Base-by-base conservation (phyloP, 805 yeast genomes). In the Ogataea angusta region DNA sequence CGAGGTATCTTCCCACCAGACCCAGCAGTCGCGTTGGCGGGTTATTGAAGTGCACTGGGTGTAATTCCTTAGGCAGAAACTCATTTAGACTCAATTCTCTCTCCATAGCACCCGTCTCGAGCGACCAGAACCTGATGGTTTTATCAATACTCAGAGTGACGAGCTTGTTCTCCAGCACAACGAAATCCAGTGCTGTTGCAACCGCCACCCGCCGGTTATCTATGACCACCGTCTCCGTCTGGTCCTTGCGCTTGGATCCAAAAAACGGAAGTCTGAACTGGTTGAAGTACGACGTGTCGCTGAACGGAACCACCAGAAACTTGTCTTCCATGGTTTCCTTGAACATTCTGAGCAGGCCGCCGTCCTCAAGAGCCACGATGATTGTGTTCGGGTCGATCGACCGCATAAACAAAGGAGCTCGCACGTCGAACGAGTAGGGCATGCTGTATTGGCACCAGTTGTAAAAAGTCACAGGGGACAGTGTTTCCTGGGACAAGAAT, bases 361-460 rank as follows among this genome's bases (percentile, higher is more conserved):
- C 96, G 62, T 90, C 95, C 31, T 72, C 70, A 35, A 89, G 66
- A 4, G 87, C 69, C 0, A 83, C 77, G 3, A 88, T 57, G 7
- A 79, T 55, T 32, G 72, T 69, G 3, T 56, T 52, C 0, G 63
- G 46, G 23, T 75, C 70, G 12, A 80, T 60, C 1, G 82, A 59
- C 36, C 69, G 46, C 45, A 84, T 51, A 15, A 70, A 60, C 30
- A 76, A 74, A 2, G 91, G 88, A 17, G 63, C 60, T 51, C 84
- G 69, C 5, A 75, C 56, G 23, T 75, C 76, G 49, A 82, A 78
- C 6, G 78, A 72, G 58, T 82, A 85, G 1, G 93, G 90, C 26
- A 75, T 74, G 6, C 85, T 74, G 39, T 81, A 76, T 44, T 70
- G 70, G 40, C 86, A 78, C 93, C 95, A 87, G 32, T 72, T 63